Evolutionary conservation across 2,329 filamentous ascomycete species (phyloP).

Genomic region (Penicillium sp.): DNA sequence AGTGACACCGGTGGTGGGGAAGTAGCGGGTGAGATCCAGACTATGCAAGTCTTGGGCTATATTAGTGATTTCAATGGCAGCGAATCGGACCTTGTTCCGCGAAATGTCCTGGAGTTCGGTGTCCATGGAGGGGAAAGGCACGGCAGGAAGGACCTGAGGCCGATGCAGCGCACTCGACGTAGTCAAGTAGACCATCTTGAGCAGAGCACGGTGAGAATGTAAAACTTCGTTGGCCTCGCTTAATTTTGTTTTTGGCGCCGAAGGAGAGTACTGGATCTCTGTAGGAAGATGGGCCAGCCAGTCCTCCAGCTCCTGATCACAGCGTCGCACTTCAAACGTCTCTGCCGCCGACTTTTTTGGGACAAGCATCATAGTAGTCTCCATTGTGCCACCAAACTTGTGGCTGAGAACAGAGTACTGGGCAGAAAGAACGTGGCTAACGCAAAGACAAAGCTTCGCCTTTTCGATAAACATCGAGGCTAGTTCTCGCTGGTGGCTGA

Average conservation of each 20-base stretch:
- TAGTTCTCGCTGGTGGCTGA: conserved; percentile 74
- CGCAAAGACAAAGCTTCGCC: conserved; percentile 84
- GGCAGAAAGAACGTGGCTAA: conserved; percentile 85
- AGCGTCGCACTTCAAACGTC: conserved; percentile 75
- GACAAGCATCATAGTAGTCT: conserved; percentile 84
- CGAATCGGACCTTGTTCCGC: conserved; percentile 78
- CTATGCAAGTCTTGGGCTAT: conserved; percentile 79
- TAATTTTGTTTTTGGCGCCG: conserved; percentile 61
- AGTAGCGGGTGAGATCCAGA: conserved; percentile 73
- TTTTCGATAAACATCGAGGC: conserved; percentile 91
- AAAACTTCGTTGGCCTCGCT: conserved; percentile 53
- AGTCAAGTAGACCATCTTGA: conserved; percentile 94
- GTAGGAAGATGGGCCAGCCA: conserved; percentile 77
- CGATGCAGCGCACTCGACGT: conserved; percentile 89
- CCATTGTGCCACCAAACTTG: conserved; percentile 73
- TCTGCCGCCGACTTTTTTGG: conserved; percentile 88
- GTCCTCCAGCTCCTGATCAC: conserved; percentile 76
- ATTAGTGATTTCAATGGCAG: conserved; percentile 82
- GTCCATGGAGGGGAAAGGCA: conserved; percentile 60
- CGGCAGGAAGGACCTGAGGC: conserved; percentile 83
- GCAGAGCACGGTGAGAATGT: conserved; percentile 76
- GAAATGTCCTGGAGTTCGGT: conserved; percentile 81
- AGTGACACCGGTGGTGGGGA: conserved; percentile 89
- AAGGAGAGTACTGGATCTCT: conserved; percentile 72
- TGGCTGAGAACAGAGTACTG: conserved; percentile 92